A percentile compares a stretch with the other conserved stretches of the same genome.
Evolutionary conservation across 148 eudicot genomes (phyloP).

Genomic region (Persicaria maculosa): DNA sequence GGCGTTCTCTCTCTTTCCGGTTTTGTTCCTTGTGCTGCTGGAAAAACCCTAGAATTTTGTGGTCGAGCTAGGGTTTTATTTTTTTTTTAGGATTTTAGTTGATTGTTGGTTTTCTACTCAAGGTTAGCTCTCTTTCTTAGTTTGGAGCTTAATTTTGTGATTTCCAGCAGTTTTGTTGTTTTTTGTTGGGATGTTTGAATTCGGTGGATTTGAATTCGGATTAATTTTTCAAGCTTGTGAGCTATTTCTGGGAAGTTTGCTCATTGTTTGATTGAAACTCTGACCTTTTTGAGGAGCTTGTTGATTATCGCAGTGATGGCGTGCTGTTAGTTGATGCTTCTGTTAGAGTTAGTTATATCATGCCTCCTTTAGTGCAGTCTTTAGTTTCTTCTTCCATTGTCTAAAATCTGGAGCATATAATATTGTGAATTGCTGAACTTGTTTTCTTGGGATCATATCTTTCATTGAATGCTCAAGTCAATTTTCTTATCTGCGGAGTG

Average conservation of each 20-base stretch:
- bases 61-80: slow-evolving; percentile 41
- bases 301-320: slow-evolving; percentile 11
- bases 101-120: slow-evolving; percentile 19
- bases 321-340: slow-evolving; percentile 10
- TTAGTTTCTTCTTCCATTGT: neutral
- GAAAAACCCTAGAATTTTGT: slow-evolving; percentile 32
- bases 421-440: neutral
- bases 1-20: neutral
- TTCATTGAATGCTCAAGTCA: neutral
- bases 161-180: slow-evolving; percentile 11
- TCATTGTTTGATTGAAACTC: neutral
- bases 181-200: slow-evolving; percentile 2
- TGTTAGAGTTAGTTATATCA: slow-evolving; percentile 14
- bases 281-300: slow-evolving; percentile 11
- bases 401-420: neutral
- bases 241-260: slow-evolving; percentile 6
- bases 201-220: slow-evolving; percentile 12
- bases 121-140: neutral
- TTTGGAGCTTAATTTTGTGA: slow-evolving; percentile 22
- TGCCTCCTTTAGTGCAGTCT: neutral
- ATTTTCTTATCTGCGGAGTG: neutral
- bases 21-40: slow-evolving; percentile 10
- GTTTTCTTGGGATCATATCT: neutral
- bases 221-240: neutral
- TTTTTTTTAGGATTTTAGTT: neutral